Percentiles rank a stretch among this genome's conserved stretches.
Conservation (phyloP, 2,329 filamentous ascomycete genomes). For the Sarocladiaceae sp. region DNA sequence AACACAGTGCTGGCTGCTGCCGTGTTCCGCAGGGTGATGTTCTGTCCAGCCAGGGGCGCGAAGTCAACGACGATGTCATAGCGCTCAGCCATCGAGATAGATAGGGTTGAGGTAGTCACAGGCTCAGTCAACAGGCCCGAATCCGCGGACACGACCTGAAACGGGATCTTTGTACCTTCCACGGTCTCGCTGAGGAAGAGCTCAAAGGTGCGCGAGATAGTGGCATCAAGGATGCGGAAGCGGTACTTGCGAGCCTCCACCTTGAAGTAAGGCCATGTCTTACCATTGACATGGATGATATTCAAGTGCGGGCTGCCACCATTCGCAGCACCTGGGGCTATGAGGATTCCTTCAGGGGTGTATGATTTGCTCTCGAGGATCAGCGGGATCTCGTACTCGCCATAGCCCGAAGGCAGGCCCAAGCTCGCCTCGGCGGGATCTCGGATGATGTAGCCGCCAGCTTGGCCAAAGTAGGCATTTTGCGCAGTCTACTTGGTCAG, state of each 20-base stretch:
- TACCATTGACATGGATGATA: constrained; percentile 1
- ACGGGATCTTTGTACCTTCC: not conserved
- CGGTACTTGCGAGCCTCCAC: constrained; percentile 4
- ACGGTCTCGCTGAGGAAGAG: not conserved
- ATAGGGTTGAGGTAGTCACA: constrained; percentile 33
- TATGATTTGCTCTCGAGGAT: constrained; percentile 2
- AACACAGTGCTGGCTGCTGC: constrained; percentile 16
- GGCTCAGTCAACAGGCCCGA: constrained; percentile 44
- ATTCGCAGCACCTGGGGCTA: not conserved
- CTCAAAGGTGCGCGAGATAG: not conserved
- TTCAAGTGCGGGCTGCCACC: not conserved
- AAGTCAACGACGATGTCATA: constrained; percentile 58
- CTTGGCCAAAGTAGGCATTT: constrained; percentile 6
- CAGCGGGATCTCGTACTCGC: constrained; percentile 2
- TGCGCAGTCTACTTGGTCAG: not conserved
- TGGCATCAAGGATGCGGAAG: not conserved
- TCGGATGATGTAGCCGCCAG: constrained; percentile 4
- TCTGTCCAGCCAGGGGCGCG: constrained; percentile 40
- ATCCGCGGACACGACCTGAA: constrained; percentile 40
- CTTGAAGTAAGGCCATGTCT: constrained; percentile 5
- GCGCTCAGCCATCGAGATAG: constrained; percentile 51
- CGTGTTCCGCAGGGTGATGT: constrained; percentile 34
- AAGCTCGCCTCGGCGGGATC: constrained; percentile 1
- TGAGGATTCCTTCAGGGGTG: not conserved
- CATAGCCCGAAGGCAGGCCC: constrained; percentile 1